Evolutionary conservation across 176 grass and related monocot species (phyloP).

Genomic region (Chrysopogon serrulatus): DNA sequence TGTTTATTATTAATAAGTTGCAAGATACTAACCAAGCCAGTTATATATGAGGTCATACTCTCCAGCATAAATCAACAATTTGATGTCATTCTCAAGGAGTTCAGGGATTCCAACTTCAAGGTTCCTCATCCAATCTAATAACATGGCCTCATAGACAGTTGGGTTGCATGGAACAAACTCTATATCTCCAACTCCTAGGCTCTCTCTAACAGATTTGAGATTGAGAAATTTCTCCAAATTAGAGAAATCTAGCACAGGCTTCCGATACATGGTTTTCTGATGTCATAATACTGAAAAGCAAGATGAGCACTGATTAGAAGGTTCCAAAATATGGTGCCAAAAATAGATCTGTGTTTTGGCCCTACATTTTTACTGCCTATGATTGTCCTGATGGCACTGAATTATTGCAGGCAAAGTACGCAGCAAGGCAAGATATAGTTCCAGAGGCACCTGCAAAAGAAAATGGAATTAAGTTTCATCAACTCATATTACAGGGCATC

Average conservation of each 20-base stretch:
- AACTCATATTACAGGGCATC: not conserved
- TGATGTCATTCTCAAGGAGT: constrained; percentile 77
- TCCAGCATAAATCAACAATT: constrained; percentile 83
- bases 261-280: constrained; percentile 77
- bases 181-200: constrained; percentile 80
- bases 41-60: constrained; percentile 98
- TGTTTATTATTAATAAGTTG: constrained; percentile 5
- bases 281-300: constrained; percentile 70
- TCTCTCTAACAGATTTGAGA: constrained; percentile 59
- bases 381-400: constrained; percentile 66
- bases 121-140: constrained; percentile 90
- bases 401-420: constrained; percentile 84
- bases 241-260: constrained; percentile 91
- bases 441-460: constrained; percentile 73
- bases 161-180: constrained; percentile 91
- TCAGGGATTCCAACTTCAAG: constrained; percentile 91
- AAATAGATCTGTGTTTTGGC: not conserved
- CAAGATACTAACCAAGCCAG: constrained; percentile 68
- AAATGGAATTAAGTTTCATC: constrained; percentile 4
- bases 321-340: not conserved
- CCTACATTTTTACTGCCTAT: constrained; percentile 78
- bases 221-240: constrained; percentile 92
- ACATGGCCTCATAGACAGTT: constrained; percentile 77
- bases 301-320: not conserved
- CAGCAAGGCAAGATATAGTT: constrained; percentile 69